Percentiles rank a stretch among this genome's conserved stretches.
These are phyloP conservation scores for Oryza coarctata DNA, from an alignment of 176 grass and related monocot genomes.

Conservation along the genomic window DNA sequence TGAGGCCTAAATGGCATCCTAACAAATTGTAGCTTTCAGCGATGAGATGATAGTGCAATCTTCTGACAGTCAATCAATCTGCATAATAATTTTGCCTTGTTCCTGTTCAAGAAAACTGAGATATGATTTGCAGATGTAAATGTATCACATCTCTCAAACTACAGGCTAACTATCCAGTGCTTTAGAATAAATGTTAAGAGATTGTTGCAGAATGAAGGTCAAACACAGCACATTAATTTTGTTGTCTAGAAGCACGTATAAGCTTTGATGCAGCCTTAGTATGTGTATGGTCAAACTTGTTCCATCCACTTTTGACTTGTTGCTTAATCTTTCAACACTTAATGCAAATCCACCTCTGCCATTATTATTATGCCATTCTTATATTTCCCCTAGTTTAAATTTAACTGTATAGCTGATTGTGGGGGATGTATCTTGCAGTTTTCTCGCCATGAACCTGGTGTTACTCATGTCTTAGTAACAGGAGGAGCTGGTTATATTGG, in stretches of 20 bases:
- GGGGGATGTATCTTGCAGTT: slow-evolving; percentile 50
- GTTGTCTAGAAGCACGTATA: not conserved
- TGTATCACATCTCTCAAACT: slow-evolving; percentile 1
- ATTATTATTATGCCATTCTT: slow-evolving; percentile 10
- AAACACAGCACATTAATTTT: slow-evolving; percentile 4
- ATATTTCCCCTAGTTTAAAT: not conserved
- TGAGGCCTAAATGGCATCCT: slow-evolving; percentile 31
- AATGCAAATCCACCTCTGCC: not conserved
- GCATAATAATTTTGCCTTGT: slow-evolving; percentile 4
- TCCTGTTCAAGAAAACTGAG: not conserved
- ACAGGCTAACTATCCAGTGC: not conserved
- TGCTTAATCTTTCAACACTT: slow-evolving; percentile 13
- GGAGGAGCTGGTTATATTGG: slow-evolving; percentile 94
- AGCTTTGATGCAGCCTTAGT: not conserved
- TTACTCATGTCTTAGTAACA: slow-evolving; percentile 74
- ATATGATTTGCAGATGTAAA: slow-evolving; percentile 18
- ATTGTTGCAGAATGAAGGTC: not conserved
- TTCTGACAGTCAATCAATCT: slow-evolving; percentile 13
- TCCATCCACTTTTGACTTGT: not conserved
- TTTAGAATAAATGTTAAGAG: not conserved
- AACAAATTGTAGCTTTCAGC: slow-evolving; percentile 27
- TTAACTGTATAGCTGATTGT: slow-evolving; percentile 22
- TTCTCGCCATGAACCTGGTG: slow-evolving; percentile 64
- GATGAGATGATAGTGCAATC: slow-evolving; percentile 12
- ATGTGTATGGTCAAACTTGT: not conserved